phyloP scores from a whole-genome alignment of 1,284 basidiomycete species.

The Golubevia pallescens region DNA sequence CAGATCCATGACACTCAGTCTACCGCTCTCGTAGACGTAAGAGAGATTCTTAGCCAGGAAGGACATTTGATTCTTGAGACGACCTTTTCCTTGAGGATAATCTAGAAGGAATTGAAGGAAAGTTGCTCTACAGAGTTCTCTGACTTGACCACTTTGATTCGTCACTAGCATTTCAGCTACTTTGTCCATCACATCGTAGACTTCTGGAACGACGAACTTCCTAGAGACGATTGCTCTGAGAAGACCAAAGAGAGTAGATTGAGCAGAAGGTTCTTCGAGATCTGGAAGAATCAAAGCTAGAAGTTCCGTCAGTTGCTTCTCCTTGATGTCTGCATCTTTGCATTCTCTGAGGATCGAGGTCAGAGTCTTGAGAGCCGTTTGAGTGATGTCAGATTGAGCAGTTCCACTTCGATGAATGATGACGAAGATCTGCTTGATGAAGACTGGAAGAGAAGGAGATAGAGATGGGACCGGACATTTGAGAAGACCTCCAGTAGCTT shows the following conservation, averaged over 20 bases:
- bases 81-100: slow-evolving; percentile 93
- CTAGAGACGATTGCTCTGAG: slow-evolving; percentile 89
- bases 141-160: slow-evolving; percentile 86
- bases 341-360: slow-evolving; percentile 85
- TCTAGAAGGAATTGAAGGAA: slow-evolving; percentile 94
- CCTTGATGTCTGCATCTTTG: slow-evolving; percentile 78
- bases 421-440: slow-evolving; percentile 83
- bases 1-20: slow-evolving; percentile 89
- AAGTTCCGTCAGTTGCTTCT: slow-evolving; percentile 85
- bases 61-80: slow-evolving; percentile 84
- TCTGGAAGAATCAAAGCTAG: slow-evolving; percentile 86
- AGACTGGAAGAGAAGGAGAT: slow-evolving; percentile 79
- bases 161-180: slow-evolving; percentile 95
- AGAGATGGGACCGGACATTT: slow-evolving; percentile 83
- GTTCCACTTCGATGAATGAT: slow-evolving; percentile 84
- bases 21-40: slow-evolving; percentile 87
- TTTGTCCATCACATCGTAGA: slow-evolving; percentile 96
- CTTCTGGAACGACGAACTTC: slow-evolving; percentile 90
- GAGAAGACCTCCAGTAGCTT: slow-evolving; percentile 79
- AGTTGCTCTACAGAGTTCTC: slow-evolving; percentile 86
- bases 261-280: slow-evolving; percentile 89
- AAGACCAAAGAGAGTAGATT: slow-evolving; percentile 84
- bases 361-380: slow-evolving; percentile 85
- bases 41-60: slow-evolving; percentile 93
- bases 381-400: slow-evolving; percentile 87